Evolutionary conservation across 2,329 filamentous ascomycete species (phyloP), one percentile per base, ranked within the genome.

Genomic region (Colletotrichum phormii): DNA sequence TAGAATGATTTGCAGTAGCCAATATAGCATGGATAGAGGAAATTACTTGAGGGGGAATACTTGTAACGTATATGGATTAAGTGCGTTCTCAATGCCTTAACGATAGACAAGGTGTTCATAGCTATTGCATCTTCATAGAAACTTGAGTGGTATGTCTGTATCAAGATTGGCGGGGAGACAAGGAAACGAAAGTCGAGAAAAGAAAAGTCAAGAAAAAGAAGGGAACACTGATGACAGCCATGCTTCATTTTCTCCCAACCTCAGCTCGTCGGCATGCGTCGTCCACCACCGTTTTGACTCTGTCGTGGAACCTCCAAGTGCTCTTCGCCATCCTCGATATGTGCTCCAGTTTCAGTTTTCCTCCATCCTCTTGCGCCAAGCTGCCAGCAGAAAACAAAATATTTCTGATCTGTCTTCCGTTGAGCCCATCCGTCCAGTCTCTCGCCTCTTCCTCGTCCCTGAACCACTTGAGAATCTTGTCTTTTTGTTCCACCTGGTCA

Each of bases 401-500:
- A 53, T 86, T 87, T 77, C 86, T 86, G 64, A 87, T 87, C 79
- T 87, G 84, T 4, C 85, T 78, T 0, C 86, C 84, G 66, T 87
- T 87, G 24, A 87, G 79, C 13, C 80, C 75, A 57, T 85, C 78
- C 51, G 78, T 64, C 0, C 83, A 78, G 35, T 87, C 75, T 70
- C 82, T 76, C 7, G 81, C 77, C 3, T 84, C 58, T 1, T 77
- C 74, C 2, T 75, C 76, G 0, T 77, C 75, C 0, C 69, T 68
- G 2, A 82, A 58, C 6, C 79, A 75, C 58, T 79, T 15, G 33
- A 3, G 15, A 24, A 49, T 51, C 11, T 31, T 22, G 4, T 46
- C 35, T 11, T 26, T 42, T n/a, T 33, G 22, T 15, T 58, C n/a
- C 24, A 66, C 35, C 54, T 66, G 64, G 24, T 62, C 26, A 7